Evolutionary conservation across 345 rosid genomes (phyloP).

Genomic region (Brassica juncea): DNA sequence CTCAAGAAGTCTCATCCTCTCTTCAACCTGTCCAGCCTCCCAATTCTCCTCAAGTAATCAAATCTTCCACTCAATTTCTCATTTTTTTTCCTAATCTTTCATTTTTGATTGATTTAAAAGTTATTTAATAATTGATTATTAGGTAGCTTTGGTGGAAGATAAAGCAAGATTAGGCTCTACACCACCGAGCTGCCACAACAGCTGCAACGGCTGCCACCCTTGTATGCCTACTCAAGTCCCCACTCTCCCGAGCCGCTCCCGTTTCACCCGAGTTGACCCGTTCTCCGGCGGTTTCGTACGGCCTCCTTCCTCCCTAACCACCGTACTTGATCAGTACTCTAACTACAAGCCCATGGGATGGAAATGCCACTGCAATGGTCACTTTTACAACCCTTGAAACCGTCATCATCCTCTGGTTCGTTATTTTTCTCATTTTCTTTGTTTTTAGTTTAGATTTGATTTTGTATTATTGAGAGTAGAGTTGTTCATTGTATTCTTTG

Average conservation of each 20-base stretch:
- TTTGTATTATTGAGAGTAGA: conserved; percentile 17
- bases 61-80: neutral
- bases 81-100: neutral
- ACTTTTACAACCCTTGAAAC: conserved; percentile 69
- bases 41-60: conserved; percentile 32
- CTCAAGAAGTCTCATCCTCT: conserved; percentile 37
- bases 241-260: conserved; percentile 43
- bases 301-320: conserved; percentile 32
- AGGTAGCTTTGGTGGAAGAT: conserved; percentile 57
- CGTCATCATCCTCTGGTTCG: neutral
- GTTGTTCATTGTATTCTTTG: conserved; percentile 40
- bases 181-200: conserved; percentile 91
- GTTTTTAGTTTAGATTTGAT: neutral
- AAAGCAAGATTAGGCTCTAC: conserved; percentile 83
- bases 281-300: conserved; percentile 37
- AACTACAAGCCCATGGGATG: conserved; percentile 94
- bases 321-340: conserved; percentile 58
- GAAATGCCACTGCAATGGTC: conserved; percentile 79
- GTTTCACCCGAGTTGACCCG: conserved; percentile 36
- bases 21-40: conserved; percentile 41
- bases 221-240: conserved; percentile 92
- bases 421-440: neutral
- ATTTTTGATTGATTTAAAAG: neutral
- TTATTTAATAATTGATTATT: neutral
- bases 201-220: conserved; percentile 85